phyloP scores from a whole-genome alignment of 2,329 filamentous ascomycete genomes.

The Pyrenochaeta sp. region DNA sequence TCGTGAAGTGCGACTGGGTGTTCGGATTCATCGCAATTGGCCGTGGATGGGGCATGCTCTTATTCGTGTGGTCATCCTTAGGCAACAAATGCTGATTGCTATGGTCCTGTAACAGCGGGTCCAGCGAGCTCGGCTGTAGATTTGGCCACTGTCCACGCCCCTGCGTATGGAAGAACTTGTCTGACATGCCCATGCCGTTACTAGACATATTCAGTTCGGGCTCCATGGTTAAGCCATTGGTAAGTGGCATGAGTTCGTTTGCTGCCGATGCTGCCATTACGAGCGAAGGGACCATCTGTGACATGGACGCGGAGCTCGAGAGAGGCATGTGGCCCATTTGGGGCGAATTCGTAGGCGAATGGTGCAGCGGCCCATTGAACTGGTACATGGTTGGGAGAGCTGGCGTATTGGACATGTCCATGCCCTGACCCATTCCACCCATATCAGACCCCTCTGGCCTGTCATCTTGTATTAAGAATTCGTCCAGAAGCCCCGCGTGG shows the following conservation, averaged over 20 bases:
- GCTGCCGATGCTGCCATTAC: constrained; percentile 52
- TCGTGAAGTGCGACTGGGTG: constrained; percentile 48
- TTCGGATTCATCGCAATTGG: constrained; percentile 51
- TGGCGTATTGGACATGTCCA: constrained; percentile 45
- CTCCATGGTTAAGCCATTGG: constrained; percentile 45
- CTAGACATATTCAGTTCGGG: constrained; percentile 43
- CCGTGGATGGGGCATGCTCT: constrained; percentile 39
- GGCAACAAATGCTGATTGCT: constrained; percentile 35
- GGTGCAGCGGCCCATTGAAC: constrained; percentile 46
- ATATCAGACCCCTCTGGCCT: constrained; percentile 41
- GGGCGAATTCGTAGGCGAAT: constrained; percentile 47
- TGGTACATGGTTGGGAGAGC: constrained; percentile 51
- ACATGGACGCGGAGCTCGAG: constrained; percentile 37
- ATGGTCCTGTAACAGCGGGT: constrained; percentile 48
- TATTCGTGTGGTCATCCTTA: constrained; percentile 31
- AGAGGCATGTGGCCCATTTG: constrained; percentile 44
- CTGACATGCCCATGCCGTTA: constrained; percentile 38
- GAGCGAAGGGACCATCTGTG: constrained; percentile 48
- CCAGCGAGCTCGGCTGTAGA: constrained; percentile 39
- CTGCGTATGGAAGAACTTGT: constrained; percentile 46
- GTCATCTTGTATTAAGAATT: constrained; percentile 51
- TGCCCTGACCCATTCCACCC: constrained; percentile 34
- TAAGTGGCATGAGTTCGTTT: constrained; percentile 50
- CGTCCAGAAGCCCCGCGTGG: constrained; percentile 45
- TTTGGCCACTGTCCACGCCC: constrained; percentile 43